phyloP scores from a whole-genome alignment of 805 yeast species.

The Pichia cabralensis region DNA sequence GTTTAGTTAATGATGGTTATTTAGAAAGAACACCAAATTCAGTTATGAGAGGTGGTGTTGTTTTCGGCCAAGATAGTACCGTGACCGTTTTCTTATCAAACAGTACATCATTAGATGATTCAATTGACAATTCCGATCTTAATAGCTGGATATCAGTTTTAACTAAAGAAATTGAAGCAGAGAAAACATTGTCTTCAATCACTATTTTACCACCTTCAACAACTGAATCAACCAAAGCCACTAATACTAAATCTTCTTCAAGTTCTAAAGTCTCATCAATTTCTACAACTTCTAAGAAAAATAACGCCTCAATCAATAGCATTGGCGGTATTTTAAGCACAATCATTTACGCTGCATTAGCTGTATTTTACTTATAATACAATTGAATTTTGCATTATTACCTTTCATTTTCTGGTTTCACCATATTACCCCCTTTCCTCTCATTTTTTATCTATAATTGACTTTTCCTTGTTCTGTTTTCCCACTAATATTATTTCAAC shows the following conservation, averaged over 20 bases:
- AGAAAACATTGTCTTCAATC: constrained; percentile 15
- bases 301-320: background rate
- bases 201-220: constrained; percentile 8
- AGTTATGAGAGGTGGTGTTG: constrained; percentile 63
- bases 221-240: background rate
- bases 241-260: constrained; percentile 1
- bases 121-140: constrained; percentile 36
- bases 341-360: background rate
- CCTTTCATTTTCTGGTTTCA: no score
- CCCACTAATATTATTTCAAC: no score
- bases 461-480: no score
- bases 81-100: constrained; percentile 54
- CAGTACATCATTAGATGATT: constrained; percentile 36
- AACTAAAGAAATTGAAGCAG: constrained; percentile 10
- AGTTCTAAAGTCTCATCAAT: constrained; percentile 1
- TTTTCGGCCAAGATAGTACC: constrained; percentile 51
- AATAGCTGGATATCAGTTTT: constrained; percentile 33
- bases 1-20: constrained; percentile 48
- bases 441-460: no score
- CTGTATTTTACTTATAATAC: constrained; percentile 1
- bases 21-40: constrained; percentile 40
- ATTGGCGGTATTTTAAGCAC: background rate
- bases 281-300: constrained; percentile 1
- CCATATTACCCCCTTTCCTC: no score
- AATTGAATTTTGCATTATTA: no score